phyloP scores from a whole-genome alignment of 345 rosid species.

The Brassica juncea region DNA sequence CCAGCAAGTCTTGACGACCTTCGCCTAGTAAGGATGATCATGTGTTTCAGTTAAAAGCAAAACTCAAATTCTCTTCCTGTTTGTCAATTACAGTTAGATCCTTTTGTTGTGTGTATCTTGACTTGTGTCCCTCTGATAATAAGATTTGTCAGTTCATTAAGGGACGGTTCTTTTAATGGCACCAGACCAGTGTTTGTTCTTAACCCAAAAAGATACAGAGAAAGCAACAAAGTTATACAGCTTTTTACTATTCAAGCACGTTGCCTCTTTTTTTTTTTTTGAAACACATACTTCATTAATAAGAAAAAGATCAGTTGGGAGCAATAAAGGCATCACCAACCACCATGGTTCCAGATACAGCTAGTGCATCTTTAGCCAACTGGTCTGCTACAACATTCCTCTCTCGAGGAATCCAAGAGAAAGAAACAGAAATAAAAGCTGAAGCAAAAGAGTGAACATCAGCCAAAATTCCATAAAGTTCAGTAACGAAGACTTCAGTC shows the following conservation, averaged over 20 bases:
- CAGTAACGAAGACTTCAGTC: not conserved
- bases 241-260: not conserved
- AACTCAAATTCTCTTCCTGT: not conserved
- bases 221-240: not conserved
- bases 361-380: not conserved
- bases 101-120: not conserved
- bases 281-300: no score
- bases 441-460: not conserved
- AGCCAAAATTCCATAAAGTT: not conserved
- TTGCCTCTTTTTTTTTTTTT: no score
- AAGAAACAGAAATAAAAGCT: not conserved
- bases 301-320: not conserved
- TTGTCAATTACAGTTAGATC: not conserved
- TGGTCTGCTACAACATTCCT: not conserved
- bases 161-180: not conserved
- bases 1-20: not conserved
- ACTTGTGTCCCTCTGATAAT: not conserved
- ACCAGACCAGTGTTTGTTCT: not conserved
- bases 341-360: not conserved
- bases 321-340: not conserved
- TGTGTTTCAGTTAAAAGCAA: constrained; percentile 22
- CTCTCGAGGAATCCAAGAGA: not conserved
- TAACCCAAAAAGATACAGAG: not conserved
- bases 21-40: not conserved
- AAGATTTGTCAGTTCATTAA: constrained; percentile 8